Conservation (phyloP, 108 stramenopile species). For the Bacterosira constricta region DNA sequence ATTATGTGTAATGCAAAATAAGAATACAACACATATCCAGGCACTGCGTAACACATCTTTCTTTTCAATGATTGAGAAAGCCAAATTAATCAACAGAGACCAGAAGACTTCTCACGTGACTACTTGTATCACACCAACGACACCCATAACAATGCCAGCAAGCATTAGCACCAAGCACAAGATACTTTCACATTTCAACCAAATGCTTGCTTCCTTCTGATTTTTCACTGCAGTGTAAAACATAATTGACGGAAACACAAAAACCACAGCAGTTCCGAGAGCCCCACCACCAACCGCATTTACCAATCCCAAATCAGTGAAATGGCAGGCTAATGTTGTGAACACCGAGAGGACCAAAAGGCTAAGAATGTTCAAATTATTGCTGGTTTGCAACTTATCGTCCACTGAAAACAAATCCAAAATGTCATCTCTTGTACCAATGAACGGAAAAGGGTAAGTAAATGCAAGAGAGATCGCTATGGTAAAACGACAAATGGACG, state of each 20-base stretch:
- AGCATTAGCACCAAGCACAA: conserved; percentile 12
- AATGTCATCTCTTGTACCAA: conserved; percentile 74
- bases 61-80: too few species aligned
- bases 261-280: conserved; percentile 75
- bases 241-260: conserved; percentile 90
- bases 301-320: conserved; percentile 63
- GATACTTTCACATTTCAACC: conserved; percentile 21
- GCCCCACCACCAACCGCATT: conserved; percentile 87
- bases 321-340: conserved; percentile 43
- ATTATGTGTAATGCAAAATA: too few species aligned
- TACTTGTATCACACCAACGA: conserved; percentile 12
- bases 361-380: conserved; percentile 56
- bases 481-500: conserved; percentile 69
- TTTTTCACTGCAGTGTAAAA: conserved; percentile 27
- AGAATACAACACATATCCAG: too few species aligned
- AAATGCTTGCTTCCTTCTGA: not conserved
- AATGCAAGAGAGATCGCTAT: conserved; percentile 73
- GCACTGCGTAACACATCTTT: too few species aligned
- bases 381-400: conserved; percentile 45
- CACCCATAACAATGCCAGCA: conserved; percentile 20
- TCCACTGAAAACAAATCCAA: conserved; percentile 56
- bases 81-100: too few species aligned
- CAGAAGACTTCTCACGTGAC: too few species aligned
- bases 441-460: conserved; percentile 88
- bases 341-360: conserved; percentile 48